Conservation (phyloP, 441 rosid genomes). For the Erysimum cheiri region DNA sequence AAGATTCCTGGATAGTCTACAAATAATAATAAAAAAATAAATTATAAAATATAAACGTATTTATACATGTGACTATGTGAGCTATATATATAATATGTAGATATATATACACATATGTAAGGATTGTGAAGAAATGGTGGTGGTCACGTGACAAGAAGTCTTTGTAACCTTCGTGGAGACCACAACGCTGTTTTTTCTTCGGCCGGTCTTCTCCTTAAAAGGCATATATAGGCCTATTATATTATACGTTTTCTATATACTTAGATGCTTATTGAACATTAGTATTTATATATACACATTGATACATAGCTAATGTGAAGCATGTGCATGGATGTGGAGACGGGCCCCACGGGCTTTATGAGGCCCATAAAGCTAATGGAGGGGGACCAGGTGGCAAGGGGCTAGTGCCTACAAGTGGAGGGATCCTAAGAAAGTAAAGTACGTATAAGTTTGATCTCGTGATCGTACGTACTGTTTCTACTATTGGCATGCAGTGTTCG, state of each 20-base stretch:
- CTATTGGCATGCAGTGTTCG: slow-evolving; percentile 48
- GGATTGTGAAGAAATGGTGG: slow-evolving; percentile 33
- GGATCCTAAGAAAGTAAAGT: slow-evolving; percentile 46
- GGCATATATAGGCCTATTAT: slow-evolving; percentile 38
- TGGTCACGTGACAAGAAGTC: slow-evolving; percentile 41
- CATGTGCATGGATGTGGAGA: slow-evolving; percentile 46
- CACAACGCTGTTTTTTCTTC: slow-evolving; percentile 41
- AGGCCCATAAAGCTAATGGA: slow-evolving; percentile 44
- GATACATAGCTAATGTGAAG: slow-evolving; percentile 38
- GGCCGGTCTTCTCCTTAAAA: slow-evolving; percentile 37
- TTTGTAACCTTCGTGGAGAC: slow-evolving; percentile 46
- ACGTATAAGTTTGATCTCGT: slow-evolving; percentile 46
- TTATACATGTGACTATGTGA: slow-evolving; percentile 24
- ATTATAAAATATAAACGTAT: neutral
- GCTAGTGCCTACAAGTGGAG: slow-evolving; percentile 45
- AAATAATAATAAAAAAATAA: neutral
- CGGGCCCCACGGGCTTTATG: slow-evolving; percentile 40
- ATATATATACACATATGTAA: neutral
- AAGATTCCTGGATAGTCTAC: slow-evolving; percentile 21
- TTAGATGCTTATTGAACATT: slow-evolving; percentile 22
- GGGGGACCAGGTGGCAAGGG: slow-evolving; percentile 46
- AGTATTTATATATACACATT: slow-evolving; percentile 26
- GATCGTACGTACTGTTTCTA: slow-evolving; percentile 48
- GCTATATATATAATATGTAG: slow-evolving; percentile 28
- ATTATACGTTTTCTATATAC: slow-evolving; percentile 37